phyloP scores from a whole-genome alignment of 2,329 filamentous ascomycete genomes.

The Decorospora gaudefroyi region DNA sequence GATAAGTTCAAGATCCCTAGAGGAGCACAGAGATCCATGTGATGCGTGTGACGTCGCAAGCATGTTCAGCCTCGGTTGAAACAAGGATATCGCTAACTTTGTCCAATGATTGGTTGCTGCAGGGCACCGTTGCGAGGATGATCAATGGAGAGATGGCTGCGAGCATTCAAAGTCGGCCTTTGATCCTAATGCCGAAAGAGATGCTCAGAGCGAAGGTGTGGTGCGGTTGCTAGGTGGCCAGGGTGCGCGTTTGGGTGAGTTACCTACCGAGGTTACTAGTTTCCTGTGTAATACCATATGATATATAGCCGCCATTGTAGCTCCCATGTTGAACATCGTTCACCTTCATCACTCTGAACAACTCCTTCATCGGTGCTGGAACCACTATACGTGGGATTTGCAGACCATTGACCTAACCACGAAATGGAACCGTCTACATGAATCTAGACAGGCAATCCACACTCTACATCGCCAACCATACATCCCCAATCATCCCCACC shows the following conservation, averaged over 20 bases:
- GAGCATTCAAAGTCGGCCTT: too few species aligned
- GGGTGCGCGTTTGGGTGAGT: background rate
- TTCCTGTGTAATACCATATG: too few species aligned
- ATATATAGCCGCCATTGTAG: too few species aligned
- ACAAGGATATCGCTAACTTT: background rate
- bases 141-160: slow-evolving; percentile 3
- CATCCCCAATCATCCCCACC: background rate
- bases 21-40: background rate
- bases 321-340: too few species aligned
- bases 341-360: too few species aligned
- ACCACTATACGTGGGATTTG: too few species aligned
- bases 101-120: background rate
- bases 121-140: background rate
- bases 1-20: too few species aligned
- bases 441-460: too few species aligned
- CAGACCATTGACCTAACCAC: too few species aligned
- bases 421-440: too few species aligned
- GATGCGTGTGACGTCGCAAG: background rate
- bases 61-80: background rate
- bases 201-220: background rate
- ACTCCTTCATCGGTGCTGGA: too few species aligned
- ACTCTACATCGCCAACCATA: background rate
- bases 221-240: background rate
- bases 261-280: too few species aligned
- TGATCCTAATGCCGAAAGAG: background rate